Evolutionary conservation across 371 early-diverging fungal species (phyloP), one percentile per base, ranked within the genome.

Genomic region (Scutellospora calospora): DNA sequence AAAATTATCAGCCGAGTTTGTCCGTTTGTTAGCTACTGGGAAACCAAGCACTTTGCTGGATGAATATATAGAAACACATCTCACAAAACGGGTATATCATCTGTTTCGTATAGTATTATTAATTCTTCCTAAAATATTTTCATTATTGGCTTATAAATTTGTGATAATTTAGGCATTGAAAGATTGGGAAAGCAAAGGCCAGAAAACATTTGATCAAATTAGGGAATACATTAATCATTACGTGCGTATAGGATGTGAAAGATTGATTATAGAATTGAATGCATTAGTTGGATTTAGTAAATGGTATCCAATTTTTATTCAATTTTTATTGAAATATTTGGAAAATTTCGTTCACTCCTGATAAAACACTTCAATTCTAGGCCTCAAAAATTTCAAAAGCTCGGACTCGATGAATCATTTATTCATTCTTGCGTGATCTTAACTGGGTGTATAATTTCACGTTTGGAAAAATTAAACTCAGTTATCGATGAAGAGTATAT

Each of bases 251-350:
- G 81, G 81, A 0, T 83, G 81, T 59, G 81, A 81, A 51, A 81
- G 82, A 51, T 27, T 83, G 11, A 38, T 83, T n/a, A 73, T 77
- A 22, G 52, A 78, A 31, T 38, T 83, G 16, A 79, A 65, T 14
- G 79, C 81, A n/a, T 27, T 83, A 51, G 73, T 79, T 49, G 83
- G 81, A 27, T 81, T 75, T 79, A 81, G 83, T 75, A 81, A 81
- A 75, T 83, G 83, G 83, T 83, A 72, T 11, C n/a, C n/a, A n/a
- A n/a, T n/a, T n/a, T n/a, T n/a, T n/a, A n/a, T n/a, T n/a, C 4
- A 25, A 1, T 45, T 69, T 69, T 20, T 16, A 25, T 45, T 20
- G 6, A 41, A 41, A 14, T 2, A n/a, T 45, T 41, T 25, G 6
- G 8, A 45, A 41, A 22, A 18, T 22, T 31, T n/a, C 5, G 4